Evolutionary conservation across 2,329 filamentous ascomycete species (phyloP).

Genomic region (Neophaeococcomyces mojaviensis): DNA sequence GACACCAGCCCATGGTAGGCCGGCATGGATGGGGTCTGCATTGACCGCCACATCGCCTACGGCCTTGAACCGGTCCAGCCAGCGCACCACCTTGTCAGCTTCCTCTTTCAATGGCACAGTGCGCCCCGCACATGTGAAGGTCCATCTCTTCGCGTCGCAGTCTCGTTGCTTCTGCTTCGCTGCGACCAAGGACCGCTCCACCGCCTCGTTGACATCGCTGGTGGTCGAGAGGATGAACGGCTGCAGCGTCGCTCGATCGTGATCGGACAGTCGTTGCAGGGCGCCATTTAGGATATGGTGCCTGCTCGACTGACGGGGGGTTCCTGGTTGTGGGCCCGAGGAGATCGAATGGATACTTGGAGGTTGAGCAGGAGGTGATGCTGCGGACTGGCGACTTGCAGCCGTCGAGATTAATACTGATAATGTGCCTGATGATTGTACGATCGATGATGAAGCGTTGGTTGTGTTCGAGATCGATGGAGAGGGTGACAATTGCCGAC

Average conservation of each 20-base stretch:
- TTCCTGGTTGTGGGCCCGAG: background rate
- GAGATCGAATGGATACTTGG: background rate
- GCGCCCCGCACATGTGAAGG: background rate
- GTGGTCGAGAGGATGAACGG: conserved; percentile 16
- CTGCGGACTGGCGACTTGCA: background rate
- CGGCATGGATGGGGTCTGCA: conserved; percentile 28
- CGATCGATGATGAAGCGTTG: conserved; percentile 1
- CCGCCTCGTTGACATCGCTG: conserved; percentile 30
- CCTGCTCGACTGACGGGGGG: background rate
- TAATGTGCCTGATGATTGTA: conserved; percentile 1
- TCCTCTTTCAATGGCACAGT: conserved; percentile 7
- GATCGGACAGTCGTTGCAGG: background rate
- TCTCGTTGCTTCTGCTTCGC: conserved; percentile 28
- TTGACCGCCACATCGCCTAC: conserved; percentile 27
- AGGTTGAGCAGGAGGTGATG: conserved; percentile 1
- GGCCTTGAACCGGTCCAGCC: conserved; percentile 24
- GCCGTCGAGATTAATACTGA: background rate
- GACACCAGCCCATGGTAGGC: conserved; percentile 29
- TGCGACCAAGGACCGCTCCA: conserved; percentile 26
- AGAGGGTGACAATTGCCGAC: no score
- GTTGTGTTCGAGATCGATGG: background rate
- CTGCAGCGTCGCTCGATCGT: background rate
- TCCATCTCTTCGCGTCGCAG: conserved; percentile 2
- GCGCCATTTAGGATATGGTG: background rate
- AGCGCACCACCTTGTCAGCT: conserved; percentile 12